phyloP scores from a whole-genome alignment of 73 alveolate species.

The Loxodes magnus region DNA sequence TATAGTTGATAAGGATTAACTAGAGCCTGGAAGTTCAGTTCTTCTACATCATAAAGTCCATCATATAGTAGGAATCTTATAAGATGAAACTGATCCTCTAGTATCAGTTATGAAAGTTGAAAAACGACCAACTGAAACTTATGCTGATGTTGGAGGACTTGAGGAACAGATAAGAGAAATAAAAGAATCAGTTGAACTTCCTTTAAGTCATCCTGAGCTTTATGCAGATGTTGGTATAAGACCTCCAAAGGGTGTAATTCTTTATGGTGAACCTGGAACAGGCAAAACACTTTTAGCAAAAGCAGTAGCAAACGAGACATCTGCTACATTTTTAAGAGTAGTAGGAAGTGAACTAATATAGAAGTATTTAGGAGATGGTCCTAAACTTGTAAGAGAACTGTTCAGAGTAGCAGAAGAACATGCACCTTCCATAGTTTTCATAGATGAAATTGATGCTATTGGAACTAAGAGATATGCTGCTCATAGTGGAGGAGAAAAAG shows the following conservation, averaged over 20 bases:
- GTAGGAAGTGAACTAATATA: constrained; percentile 97
- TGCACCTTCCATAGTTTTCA: constrained; percentile 84
- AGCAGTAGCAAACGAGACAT: constrained; percentile 97
- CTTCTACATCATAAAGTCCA: constrained; percentile 63
- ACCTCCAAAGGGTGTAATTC: constrained; percentile 96
- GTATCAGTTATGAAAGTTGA: constrained; percentile 92
- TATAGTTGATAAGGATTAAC: too few relatives aligned
- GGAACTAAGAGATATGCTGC: constrained; percentile 92
- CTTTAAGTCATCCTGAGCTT: constrained; percentile 70
- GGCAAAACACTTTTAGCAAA: constrained; percentile 99
- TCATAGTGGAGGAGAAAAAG: constrained; percentile 60
- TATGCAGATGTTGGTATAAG: constrained; percentile 85
- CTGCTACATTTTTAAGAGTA: constrained; percentile 97
- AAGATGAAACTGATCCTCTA: constrained; percentile 95
- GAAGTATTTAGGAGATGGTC: constrained; percentile 99
- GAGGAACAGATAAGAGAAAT: constrained; percentile 82
- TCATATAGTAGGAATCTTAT: constrained; percentile 88
- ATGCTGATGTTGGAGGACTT: constrained; percentile 95
- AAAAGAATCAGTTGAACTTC: constrained; percentile 60
- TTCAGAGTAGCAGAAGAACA: constrained; percentile 91
- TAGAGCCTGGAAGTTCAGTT: constrained; percentile 89
- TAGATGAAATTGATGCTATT: constrained; percentile 99
- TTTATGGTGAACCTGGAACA: constrained; percentile 99
- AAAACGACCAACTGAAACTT: too few relatives aligned
- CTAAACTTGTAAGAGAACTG: constrained; percentile 97